These are phyloP conservation scores for Penicillium digitatum DNA, from an alignment of 2,329 filamentous ascomycete species.

Conservation along the genomic window DNA sequence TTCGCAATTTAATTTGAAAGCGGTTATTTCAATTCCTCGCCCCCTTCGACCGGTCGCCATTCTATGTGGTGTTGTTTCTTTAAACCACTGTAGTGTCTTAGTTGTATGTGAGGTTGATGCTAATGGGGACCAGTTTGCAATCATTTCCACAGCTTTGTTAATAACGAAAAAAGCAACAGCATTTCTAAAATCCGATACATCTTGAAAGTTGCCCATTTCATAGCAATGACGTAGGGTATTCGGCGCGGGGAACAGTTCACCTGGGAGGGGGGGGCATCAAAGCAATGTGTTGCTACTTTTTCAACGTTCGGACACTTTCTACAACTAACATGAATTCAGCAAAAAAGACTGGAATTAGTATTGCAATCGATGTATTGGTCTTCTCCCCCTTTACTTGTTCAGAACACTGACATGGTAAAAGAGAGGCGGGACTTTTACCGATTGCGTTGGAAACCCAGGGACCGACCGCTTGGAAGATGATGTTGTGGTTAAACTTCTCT, in stretches of 20 bases:
- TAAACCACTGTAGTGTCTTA: constrained; percentile 16
- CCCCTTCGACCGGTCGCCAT: constrained; percentile 19
- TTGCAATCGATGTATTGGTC: constrained; percentile 22
- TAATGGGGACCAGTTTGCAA: background rate
- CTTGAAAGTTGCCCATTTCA: background rate
- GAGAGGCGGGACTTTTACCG: constrained; percentile 26
- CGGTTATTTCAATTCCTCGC: constrained; percentile 17
- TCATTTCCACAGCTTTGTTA: background rate
- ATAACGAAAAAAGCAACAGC: background rate
- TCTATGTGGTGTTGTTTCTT: background rate
- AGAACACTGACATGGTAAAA: constrained; percentile 5
- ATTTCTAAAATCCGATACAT: background rate
- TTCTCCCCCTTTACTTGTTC: background rate
- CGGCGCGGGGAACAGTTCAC: background rate
- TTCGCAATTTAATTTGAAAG: constrained; percentile 23
- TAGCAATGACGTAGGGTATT: background rate
- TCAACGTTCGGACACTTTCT: background rate
- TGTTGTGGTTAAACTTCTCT: constrained; percentile 80
- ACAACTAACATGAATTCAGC: constrained; percentile 6
- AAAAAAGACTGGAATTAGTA: constrained; percentile 16
- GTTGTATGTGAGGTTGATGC: background rate
- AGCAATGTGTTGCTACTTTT: background rate
- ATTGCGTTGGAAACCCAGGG: constrained; percentile 46
- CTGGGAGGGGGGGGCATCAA: too few relatives aligned
- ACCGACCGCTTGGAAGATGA: constrained; percentile 62